Evolutionary conservation across 148 eudicot genomes (phyloP), one percentile per base, ranked within the genome.

Genomic region (Limonium bicolor): DNA sequence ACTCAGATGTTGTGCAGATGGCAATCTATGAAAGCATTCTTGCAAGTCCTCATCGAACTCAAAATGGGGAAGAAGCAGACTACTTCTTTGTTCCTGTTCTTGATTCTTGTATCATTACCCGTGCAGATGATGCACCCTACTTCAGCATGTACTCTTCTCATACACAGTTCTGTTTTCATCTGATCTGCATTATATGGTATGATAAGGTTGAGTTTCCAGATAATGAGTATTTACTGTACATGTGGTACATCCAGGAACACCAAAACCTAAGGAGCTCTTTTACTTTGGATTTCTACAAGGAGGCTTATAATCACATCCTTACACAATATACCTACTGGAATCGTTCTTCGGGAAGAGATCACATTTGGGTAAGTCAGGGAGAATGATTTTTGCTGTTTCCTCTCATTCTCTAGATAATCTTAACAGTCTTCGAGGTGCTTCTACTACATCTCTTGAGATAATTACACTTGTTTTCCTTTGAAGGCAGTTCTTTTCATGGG

Each of bases 401-500:
- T 16, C 2, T 9, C 35, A 36, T 14, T 15, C 11, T 18, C 6
- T 18, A 46, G 25, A 9, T 33, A 46, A 17, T 11, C 17, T 14
- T 35, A 20, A 15, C n/a, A n/a, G n/a, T n/a, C n/a, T n/a, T n/a
- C n/a, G n/a, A n/a, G n/a, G n/a, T n/a, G n/a, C n/a, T n/a, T n/a
- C n/a, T n/a, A 38, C 3, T 12, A 19, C 13, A 6, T 44, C 29
- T 22, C 34, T 14, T 11, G 22, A 25, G n/a, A 9, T 9, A 22
- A 35, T 29, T 14, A 2, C 25, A 39, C 21, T 35, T 27, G 39
- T 27, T 41, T 62, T 29, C 39, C 12, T 63, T 62, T 74, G 55
- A 63, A 68, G 69, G 65, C 87, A 90, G 97, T 84, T 58, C 58
- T 90, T 84, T 71, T 70, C 93, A 27, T 90, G 97, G 97, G 97